Percentiles rank a stretch among this genome's conserved stretches.
Conservation (phyloP, 495 filamentous ascomycete species). For the Glonium stellatum region DNA sequence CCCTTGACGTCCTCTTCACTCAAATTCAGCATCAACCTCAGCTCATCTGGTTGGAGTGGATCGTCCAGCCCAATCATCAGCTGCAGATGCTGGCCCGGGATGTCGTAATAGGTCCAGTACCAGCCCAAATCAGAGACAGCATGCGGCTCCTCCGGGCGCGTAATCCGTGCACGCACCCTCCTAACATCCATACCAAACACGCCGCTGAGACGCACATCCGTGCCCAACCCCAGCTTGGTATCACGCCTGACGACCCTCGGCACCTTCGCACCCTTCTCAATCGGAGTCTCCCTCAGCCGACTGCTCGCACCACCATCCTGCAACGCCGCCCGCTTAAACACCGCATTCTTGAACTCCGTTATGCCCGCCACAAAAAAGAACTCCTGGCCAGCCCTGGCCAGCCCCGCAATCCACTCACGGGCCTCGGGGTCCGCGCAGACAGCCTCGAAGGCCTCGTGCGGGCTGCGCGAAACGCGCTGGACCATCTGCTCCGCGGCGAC, state of each 20-base stretch:
- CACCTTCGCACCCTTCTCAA: conserved; percentile 25
- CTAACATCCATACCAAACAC: conserved; percentile 29
- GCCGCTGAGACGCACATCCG: conserved; percentile 17
- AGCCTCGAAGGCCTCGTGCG: conserved; percentile 16
- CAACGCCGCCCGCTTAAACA: conserved; percentile 26
- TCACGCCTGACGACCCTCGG: conserved; percentile 18
- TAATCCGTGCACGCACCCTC: conserved; percentile 12
- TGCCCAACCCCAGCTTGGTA: conserved; percentile 16
- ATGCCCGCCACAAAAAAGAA: conserved; percentile 25
- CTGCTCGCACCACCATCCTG: conserved; percentile 23
- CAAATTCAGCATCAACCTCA: conserved; percentile 26
- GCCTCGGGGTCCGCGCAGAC: conserved; percentile 24
- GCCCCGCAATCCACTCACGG: conserved; percentile 14
- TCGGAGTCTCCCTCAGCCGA: conserved; percentile 16
- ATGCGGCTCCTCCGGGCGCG: conserved; percentile 21
- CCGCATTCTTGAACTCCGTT: conserved; percentile 27
- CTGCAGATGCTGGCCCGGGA: conserved; percentile 21
- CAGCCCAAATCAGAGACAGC: conserved; percentile 11
- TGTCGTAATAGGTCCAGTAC: conserved; percentile 19
- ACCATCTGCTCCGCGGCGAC: conserved; percentile 27
- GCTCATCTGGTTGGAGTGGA: conserved; percentile 24
- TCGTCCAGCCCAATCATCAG: conserved; percentile 26
- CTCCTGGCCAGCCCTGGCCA: conserved; percentile 7
- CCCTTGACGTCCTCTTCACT: conserved; percentile 20
- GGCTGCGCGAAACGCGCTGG: conserved; percentile 17